Base-by-base conservation (phyloP, 2,329 filamentous ascomycete species). In the Achaetomium macrosporum region DNA sequence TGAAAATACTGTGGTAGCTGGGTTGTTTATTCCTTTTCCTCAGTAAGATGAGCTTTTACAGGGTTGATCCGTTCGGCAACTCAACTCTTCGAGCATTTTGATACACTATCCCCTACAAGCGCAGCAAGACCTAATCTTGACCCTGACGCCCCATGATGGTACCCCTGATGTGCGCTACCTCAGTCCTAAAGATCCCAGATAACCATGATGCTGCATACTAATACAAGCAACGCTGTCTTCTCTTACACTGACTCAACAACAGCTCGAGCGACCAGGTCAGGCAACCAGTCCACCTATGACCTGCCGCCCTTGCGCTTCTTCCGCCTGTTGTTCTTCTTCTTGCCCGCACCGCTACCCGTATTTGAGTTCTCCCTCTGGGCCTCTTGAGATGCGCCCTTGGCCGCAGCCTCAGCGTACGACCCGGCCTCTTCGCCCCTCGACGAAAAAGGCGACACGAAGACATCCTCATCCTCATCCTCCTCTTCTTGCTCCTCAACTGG, bases 231-330 rank as follows among this genome's bases (percentile, higher is more conserved):
- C 25, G 25, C 25, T 25, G 25, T 25, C 25, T 25, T 7, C 25
- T 25, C 25, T 25, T 25, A 25, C 25, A 25, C 5, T 13, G 15
- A 20, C 5, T 25, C 19, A 6, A 41, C 41, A 25, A 33, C 9
- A 35, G 17, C 17, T 8, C 11, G 5, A 25, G 25, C 25, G 25
- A 44, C 10, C 25, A 37, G 12, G 47, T 56, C 56, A 25, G 51
- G 45, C 51, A 59, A 53, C 53, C 19, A 48, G 40, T 52, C 55
- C 39, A 54, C 56, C 59, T 64, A 63, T 13, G 57, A 60, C 42
- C 56, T 61, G 48, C 58, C 61, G 43, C 56, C 61, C 53, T 58
- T 63, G 43, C 62, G 56, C 56, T 64, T 64, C 53, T 61, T 64
- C 37, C 60, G 52, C 51, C 59, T 51, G 16, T 51, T 61, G 51